Percentiles rank a stretch among this genome's conserved stretches.
These are phyloP conservation scores for Cryptococcus jaspeensis DNA, from an alignment of 1,284 basidiomycete species.

Conservation along the genomic window DNA sequence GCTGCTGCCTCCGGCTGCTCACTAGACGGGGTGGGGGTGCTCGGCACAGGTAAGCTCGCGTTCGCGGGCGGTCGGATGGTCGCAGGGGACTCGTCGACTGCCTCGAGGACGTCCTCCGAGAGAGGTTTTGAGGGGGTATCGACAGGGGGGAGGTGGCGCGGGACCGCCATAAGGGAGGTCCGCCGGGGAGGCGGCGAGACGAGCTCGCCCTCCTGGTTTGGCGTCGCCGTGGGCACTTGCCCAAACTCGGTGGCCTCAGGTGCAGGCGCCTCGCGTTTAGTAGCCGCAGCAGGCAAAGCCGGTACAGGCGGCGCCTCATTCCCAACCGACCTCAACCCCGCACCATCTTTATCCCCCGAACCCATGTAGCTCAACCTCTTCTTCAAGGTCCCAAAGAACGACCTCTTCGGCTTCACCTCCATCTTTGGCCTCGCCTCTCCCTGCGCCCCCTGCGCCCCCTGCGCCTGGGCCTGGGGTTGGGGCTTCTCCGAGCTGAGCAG, in stretches of 20 bases:
- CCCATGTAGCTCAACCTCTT: slow-evolving; percentile 24
- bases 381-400: slow-evolving; percentile 27
- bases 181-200: neutral
- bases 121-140: neutral
- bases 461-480: too few species aligned
- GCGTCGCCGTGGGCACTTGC: neutral
- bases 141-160: neutral
- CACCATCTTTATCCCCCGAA: too few species aligned
- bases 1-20: neutral
- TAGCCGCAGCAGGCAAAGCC: neutral
- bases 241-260: too few species aligned
- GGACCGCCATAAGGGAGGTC: neutral
- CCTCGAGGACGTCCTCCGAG: neutral
- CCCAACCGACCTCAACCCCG: neutral
- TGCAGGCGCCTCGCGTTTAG: neutral
- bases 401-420: slow-evolving; percentile 13
- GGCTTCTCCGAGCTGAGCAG: neutral
- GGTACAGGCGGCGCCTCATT: slow-evolving; percentile 2
- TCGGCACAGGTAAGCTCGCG: too few species aligned
- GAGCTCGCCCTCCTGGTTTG: neutral
- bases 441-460: neutral
- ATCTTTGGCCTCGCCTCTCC: neutral
- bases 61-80: neutral
- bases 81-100: neutral
- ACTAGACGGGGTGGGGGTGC: too few species aligned